phyloP scores from a whole-genome alignment of 148 eudicot genomes.

The Nyssa sinensis region DNA sequence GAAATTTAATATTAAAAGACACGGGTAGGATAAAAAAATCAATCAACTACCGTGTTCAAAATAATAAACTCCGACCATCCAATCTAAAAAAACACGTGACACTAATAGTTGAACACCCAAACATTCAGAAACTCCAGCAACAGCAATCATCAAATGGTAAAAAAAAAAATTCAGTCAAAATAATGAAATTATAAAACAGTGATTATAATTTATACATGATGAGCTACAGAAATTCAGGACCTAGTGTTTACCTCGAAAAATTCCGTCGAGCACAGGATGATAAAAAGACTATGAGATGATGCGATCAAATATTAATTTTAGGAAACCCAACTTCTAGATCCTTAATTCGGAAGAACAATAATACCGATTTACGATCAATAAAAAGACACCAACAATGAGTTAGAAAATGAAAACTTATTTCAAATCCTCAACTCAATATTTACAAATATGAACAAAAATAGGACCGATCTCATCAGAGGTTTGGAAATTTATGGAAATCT shows the following conservation, averaged over 20 bases:
- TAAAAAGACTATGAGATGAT: neutral
- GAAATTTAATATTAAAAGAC: no score
- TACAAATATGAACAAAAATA: neutral
- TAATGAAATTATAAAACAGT: no score
- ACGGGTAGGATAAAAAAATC: no score
- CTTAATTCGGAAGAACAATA: neutral
- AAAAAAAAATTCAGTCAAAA: no score
- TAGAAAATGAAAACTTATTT: neutral
- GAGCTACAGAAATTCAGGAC: conserved; percentile 1
- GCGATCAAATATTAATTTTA: neutral
- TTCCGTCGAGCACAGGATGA: neutral
- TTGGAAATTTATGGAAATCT: neutral
- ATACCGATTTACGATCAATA: neutral
- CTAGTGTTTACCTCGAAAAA: conserved; percentile 5
- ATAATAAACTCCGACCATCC: no score
- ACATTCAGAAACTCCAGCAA: no score
- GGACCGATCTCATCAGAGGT: neutral
- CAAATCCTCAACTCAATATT: neutral
- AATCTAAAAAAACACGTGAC: no score
- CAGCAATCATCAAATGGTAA: no score
- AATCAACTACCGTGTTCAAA: no score
- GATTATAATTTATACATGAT: neutral
- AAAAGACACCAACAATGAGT: neutral
- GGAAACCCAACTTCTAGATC: neutral
- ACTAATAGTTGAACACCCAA: no score